Base-by-base conservation (phyloP, 2,329 filamentous ascomycete species). In the Xylariaceae sp. region DNA sequence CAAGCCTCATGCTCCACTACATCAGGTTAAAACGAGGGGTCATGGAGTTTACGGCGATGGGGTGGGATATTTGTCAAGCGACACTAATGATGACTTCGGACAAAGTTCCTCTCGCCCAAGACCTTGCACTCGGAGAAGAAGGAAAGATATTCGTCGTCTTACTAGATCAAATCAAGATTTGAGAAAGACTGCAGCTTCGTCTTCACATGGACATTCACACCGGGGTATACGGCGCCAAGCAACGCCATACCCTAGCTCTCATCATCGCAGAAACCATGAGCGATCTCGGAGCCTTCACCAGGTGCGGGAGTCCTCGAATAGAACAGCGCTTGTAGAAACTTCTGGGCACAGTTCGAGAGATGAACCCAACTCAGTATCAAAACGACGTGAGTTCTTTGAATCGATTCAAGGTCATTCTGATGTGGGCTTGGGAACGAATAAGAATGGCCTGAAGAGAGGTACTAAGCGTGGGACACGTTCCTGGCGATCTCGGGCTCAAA, bases 21-120 rank as follows among this genome's bases (percentile, higher is more conserved):
- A 62, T 4, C 68, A 67, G 55, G 58, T 72, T 35, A 44, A 65
- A 1, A 60, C 61, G 1, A 62, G 55, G 10, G 64, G 49, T 30
- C 61, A 64, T 10, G 51, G 61, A 35, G 17, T 58, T 45, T 17
- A 63, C 30, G 18, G 51, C 10, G 56, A 58, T 57, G 50, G 49
- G 2, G 18, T 61, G 54, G 48, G 52, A 61, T 9, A 50, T 52
- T 30, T 5, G 23, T 30, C 23, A 30, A 30, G 23, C 23, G 23
- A 30, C 47, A 18, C 17, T 15, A 37, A 23, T 34, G 49, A 60
- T 9, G 57, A 52, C 4, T 41, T 30, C 37, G 55, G 18, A 15
- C 53, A 51, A 15, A 17, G n/a, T 10, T 7, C 37, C 47, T 51
- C 52, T 52, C 55, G 45, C 52, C 49, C 60, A 6, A 53, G 23